Evolutionary conservation across 352 stramenopile species (phyloP).

Genomic region (Blastocystis sp.): DNA sequence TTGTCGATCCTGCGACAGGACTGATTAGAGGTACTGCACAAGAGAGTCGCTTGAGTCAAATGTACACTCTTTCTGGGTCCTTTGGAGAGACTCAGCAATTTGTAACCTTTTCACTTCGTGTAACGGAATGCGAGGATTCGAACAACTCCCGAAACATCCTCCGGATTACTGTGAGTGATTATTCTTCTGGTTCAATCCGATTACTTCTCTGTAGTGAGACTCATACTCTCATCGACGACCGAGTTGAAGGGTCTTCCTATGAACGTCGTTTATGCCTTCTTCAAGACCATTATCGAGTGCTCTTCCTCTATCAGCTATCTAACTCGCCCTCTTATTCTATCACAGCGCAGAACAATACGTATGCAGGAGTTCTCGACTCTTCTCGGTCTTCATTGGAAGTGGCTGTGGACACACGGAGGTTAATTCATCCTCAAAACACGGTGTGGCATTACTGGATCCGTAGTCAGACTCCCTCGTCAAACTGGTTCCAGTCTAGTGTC

Average conservation of each 20-base stretch:
- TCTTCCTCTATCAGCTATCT: neutral
- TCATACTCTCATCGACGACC: neutral
- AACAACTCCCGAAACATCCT: neutral
- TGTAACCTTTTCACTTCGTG: neutral
- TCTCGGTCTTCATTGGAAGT: neutral
- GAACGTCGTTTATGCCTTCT: neutral
- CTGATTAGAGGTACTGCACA: neutral
- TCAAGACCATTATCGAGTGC: neutral
- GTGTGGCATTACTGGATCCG: neutral
- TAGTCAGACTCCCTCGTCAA: neutral
- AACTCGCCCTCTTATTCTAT: neutral
- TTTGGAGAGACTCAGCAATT: neutral
- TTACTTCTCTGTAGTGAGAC: neutral
- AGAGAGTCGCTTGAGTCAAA: neutral
- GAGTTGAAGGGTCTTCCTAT: neutral
- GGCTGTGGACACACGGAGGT: neutral
- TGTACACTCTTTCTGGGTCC: neutral
- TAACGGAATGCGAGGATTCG: neutral
- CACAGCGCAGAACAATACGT: neutral
- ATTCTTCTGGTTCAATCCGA: neutral
- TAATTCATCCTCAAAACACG: neutral
- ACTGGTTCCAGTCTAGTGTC: neutral
- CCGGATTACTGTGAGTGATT: neutral
- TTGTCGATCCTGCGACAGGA: conserved; percentile 2
- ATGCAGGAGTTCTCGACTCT: neutral